Percentiles rank a stretch among this genome's conserved stretches.
Conservation (phyloP, 1,284 basidiomycete genomes). For the Cryptococcus jaspeensis region DNA sequence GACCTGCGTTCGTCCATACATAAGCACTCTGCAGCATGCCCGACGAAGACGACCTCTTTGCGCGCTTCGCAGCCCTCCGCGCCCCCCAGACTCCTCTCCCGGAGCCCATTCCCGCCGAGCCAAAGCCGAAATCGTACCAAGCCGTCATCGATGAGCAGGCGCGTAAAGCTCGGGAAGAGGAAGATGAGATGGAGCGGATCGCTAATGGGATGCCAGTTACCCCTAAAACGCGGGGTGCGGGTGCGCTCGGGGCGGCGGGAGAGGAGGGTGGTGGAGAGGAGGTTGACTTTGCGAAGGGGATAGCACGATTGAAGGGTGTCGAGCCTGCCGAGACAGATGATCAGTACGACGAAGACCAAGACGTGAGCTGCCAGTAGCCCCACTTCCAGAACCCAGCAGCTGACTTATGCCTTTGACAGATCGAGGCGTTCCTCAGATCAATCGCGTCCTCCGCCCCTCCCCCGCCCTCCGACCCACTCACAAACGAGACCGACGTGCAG, state of each 20-base stretch:
- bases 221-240: neutral
- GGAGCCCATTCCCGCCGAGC: neutral
- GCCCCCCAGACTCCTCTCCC: constrained; percentile 2
- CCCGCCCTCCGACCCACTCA: no score
- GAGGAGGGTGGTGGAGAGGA: constrained; percentile 9
- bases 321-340: neutral
- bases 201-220: constrained; percentile 17
- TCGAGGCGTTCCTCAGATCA: constrained; percentile 16
- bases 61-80: constrained; percentile 26
- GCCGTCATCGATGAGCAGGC: constrained; percentile 1
- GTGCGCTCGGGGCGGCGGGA: neutral
- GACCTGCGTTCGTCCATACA: no score
- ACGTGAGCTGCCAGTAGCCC: constrained; percentile 1
- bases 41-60: constrained; percentile 24
- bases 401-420: constrained; percentile 2
- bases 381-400: neutral
- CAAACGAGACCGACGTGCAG: neutral
- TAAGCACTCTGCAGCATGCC: no score
- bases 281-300: constrained; percentile 17
- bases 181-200: constrained; percentile 30
- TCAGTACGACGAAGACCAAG: constrained; percentile 4
- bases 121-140: neutral
- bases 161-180: constrained; percentile 20
- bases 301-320: constrained; percentile 14
- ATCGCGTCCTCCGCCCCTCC: neutral